These are phyloP conservation scores for Papiliotrema fonsecae DNA, from an alignment of 1,284 basidiomycete species.

Conservation along the genomic window DNA sequence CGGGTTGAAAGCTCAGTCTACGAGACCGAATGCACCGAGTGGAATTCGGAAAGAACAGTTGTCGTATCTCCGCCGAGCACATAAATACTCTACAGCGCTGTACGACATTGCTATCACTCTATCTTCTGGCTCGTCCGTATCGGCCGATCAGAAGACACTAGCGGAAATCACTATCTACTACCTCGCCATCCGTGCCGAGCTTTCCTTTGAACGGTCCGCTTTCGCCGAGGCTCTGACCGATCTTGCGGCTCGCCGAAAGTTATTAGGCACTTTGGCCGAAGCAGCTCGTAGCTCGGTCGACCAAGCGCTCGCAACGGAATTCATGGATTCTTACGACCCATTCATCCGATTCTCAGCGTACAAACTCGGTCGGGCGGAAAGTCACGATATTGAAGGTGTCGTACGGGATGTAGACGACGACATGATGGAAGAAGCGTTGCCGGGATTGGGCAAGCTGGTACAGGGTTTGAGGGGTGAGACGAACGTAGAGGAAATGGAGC, in stretches of 20 bases:
- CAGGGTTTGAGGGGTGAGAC: conserved; percentile 31
- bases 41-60: conserved; percentile 34
- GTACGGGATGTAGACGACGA: conserved; percentile 62
- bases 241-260: conserved; percentile 63
- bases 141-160: conserved; percentile 29
- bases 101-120: conserved; percentile 61
- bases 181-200: conserved; percentile 45
- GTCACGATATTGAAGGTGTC: conserved; percentile 78
- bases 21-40: conserved; percentile 22
- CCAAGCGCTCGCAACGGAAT: conserved; percentile 80
- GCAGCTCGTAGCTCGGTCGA: conserved; percentile 61
- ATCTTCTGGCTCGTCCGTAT: conserved; percentile 48
- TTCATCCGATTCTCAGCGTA: conserved; percentile 91
- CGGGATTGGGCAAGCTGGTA: conserved; percentile 30
- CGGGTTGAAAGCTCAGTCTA: conserved; percentile 57
- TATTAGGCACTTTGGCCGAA: conserved; percentile 68
- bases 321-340: conserved; percentile 81
- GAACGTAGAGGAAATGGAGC: conserved; percentile 51
- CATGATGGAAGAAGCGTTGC: conserved; percentile 54
- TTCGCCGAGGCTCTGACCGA: conserved; percentile 74
- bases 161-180: conserved; percentile 48
- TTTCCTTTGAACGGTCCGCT: conserved; percentile 55
- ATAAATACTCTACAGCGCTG: conserved; percentile 76
- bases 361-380: conserved; percentile 61
- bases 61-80: conserved; percentile 70